A percentile compares a stretch with the other conserved stretches of the same genome.
phyloP scores from a whole-genome alignment of 345 rosid species.

The Eucalyptus cladocalyx region DNA sequence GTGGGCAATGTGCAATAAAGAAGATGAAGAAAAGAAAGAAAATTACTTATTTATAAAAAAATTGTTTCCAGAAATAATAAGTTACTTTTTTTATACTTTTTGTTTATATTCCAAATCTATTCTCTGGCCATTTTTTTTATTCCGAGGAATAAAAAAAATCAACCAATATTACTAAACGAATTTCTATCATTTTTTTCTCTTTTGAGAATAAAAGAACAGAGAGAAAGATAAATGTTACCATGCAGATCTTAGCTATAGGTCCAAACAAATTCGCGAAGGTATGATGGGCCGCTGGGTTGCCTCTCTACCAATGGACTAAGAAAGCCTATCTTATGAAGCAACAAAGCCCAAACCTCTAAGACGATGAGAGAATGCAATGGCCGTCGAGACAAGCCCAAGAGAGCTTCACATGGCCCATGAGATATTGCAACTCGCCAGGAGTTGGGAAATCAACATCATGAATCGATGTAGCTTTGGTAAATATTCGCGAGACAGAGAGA shows the following conservation, averaged over 20 bases:
- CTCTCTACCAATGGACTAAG: neutral
- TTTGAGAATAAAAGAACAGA: fast-evolving
- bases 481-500: neutral
- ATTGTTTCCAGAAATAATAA: fast-evolving
- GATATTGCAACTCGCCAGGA: neutral
- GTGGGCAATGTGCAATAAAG: fast-evolving
- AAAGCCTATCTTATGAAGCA: neutral
- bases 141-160: fast-evolving
- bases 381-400: neutral
- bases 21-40: too few species aligned
- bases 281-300: neutral
- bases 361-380: neutral
- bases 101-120: fast-evolving
- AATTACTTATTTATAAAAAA: fast-evolving
- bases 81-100: too few species aligned
- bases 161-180: fast-evolving
- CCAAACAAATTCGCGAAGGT: neutral
- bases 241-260: fast-evolving
- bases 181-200: fast-evolving
- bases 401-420: neutral
- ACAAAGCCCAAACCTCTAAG: neutral
- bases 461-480: neutral
- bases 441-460: neutral
- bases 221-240: too few species aligned
- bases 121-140: fast-evolving